These are phyloP conservation scores for Fusarium verticillioides DNA, from an alignment of 2,329 filamentous ascomycete genomes.

Conservation along the genomic window DNA sequence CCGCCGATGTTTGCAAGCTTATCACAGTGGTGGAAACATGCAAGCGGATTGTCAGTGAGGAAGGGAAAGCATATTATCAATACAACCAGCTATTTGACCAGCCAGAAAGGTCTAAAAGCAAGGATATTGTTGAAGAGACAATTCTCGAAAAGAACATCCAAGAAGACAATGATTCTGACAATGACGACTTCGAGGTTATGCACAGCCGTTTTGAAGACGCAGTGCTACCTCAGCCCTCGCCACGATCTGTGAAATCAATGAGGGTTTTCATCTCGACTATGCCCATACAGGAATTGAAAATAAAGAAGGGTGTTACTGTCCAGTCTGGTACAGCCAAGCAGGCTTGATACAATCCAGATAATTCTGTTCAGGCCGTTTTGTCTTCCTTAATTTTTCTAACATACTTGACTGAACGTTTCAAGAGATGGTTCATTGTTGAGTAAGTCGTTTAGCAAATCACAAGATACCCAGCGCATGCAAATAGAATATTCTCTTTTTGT, in stretches of 20 bases:
- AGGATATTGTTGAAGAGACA: conserved; percentile 56
- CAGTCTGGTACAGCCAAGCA: conserved; percentile 56
- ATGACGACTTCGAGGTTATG: conserved; percentile 67
- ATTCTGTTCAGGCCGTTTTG: background rate
- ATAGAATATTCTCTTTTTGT: conserved; percentile 28
- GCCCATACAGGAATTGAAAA: conserved; percentile 66
- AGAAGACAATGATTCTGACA: conserved; percentile 46
- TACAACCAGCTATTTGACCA: conserved; percentile 68
- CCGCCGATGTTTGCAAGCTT: conserved; percentile 69
- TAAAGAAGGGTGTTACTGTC: conserved; percentile 57
- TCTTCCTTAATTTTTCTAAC: background rate
- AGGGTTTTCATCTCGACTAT: conserved; percentile 68
- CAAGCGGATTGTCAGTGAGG: conserved; percentile 64
- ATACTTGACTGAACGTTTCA: background rate
- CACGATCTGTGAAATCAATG: conserved; percentile 64
- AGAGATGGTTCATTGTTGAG: background rate
- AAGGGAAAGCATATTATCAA: conserved; percentile 62
- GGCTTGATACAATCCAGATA: background rate
- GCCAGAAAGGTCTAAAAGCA: conserved; percentile 47
- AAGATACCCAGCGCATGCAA: conserved; percentile 37
- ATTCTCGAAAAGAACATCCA: conserved; percentile 47
- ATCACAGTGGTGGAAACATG: conserved; percentile 75
- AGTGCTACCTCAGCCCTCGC: conserved; percentile 57
- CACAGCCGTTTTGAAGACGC: conserved; percentile 67
- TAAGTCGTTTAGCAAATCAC: conserved; percentile 1